Conservation (phyloP, 164 flowering plant species). For the Amborella trichopoda region DNA sequence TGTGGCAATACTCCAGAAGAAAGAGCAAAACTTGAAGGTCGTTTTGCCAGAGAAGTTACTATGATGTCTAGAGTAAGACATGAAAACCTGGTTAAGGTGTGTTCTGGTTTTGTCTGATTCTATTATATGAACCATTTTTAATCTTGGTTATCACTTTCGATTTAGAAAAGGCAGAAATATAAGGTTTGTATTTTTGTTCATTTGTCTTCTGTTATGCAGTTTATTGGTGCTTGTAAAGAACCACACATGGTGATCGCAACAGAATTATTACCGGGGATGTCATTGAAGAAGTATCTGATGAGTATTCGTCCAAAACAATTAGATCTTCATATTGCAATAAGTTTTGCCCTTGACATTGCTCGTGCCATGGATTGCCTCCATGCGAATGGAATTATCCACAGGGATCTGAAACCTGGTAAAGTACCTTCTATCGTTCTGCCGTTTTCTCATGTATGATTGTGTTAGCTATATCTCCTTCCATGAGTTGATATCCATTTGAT, state of each 20-base stretch:
- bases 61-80: constrained; percentile 94
- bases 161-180: no score
- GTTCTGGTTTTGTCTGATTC: no score
- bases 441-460: background rate
- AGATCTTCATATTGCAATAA: constrained; percentile 12
- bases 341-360: constrained; percentile 20
- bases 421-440: background rate
- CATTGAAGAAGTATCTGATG: constrained; percentile 13
- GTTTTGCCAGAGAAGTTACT: constrained; percentile 79
- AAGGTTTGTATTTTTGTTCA: no score
- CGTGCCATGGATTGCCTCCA: constrained; percentile 21
- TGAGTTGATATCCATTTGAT: no score
- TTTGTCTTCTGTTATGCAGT: constrained; percentile 15
- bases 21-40: constrained; percentile 48
- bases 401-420: constrained; percentile 24
- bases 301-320: constrained; percentile 9
- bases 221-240: constrained; percentile 20
- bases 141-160: no score
- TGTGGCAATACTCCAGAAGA: constrained; percentile 66
- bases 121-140: no score
- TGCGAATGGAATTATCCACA: constrained; percentile 24
- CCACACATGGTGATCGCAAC: constrained; percentile 14
- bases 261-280: constrained; percentile 17
- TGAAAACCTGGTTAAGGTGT: constrained; percentile 81
- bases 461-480: no score